Base-by-base conservation (phyloP, 495 filamentous ascomycete genomes). In the Melanomma pulvis-pyrius region DNA sequence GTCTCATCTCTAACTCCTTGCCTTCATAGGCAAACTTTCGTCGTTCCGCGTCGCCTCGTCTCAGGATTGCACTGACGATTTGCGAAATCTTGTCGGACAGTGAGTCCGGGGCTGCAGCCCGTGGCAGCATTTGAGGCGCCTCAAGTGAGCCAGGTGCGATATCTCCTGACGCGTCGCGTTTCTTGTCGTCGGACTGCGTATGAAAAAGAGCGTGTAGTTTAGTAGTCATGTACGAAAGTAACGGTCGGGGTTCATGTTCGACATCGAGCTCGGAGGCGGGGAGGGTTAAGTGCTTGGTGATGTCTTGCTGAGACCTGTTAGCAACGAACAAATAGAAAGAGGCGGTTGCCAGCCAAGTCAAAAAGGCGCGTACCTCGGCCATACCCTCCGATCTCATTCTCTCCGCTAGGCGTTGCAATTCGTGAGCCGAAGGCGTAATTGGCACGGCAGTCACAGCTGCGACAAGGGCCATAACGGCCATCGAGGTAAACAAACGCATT, bases 1-100 rank as follows among this genome's bases (percentile, higher is more conserved):
- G 53, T 36, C 69, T 26, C 32, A 71, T 55, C 39, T 63, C 64
- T 1, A 54, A 17, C 41, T 71, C 69, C 32, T 64, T 68, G 1
- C 69, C 69, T 57, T 71, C 69, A 29, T 71, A 67, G 0, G 47
- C 69, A 26, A 63, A 68, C 11, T 61, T 30, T 34, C 50, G 53
- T 17, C 50, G 39, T 50, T 64, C 59, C 1, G 47, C 13, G 8
- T 66, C 63, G 15, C 47, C 60, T 11, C 41, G 22, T 15, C 53
- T n/a, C 0, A 53, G 53, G 3, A 71, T 30, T 1, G 52, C 57
- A 19, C 26, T 44, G n/a, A 71, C 50, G 13, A 29, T 65, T 26
- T 39, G 60, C 1, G 34, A 47, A 15, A 62, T 41, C 12, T 28
- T 28, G n/a, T 61, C 63, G 15, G 34, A 21, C n/a, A 59, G 46